Evolutionary conservation across 768 basidiomycete genomes (phyloP).

Genomic region (Trametes coccinea): DNA sequence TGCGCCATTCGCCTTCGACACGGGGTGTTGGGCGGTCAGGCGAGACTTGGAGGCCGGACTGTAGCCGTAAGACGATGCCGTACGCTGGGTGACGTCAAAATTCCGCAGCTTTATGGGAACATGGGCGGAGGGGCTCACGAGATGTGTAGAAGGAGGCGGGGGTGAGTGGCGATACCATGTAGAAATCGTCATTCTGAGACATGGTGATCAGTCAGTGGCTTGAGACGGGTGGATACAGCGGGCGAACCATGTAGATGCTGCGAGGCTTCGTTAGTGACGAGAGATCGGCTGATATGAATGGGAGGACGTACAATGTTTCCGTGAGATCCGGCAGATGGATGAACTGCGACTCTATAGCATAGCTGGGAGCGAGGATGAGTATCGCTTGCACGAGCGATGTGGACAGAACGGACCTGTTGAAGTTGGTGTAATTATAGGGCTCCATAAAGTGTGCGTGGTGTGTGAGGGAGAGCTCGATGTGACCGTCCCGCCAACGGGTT

Average conservation of each 20-base stretch:
- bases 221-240: background rate
- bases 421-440: slow-evolving; percentile 26
- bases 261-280: background rate
- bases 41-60: slow-evolving; percentile 34
- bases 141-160: slow-evolving; percentile 37
- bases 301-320: slow-evolving; percentile 32
- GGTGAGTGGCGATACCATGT: slow-evolving; percentile 32
- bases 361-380: slow-evolving; percentile 24
- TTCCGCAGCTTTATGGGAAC: background rate
- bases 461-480: slow-evolving; percentile 32
- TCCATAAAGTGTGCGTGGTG: slow-evolving; percentile 35
- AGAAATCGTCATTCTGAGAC: slow-evolving; percentile 44
- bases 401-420: slow-evolving; percentile 38
- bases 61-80: slow-evolving; percentile 41
- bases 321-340: slow-evolving; percentile 33
- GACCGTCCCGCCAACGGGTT: slow-evolving; percentile 27
- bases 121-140: slow-evolving; percentile 11
- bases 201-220: background rate
- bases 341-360: slow-evolving; percentile 39
- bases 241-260: slow-evolving; percentile 31
- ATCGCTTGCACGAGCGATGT: background rate
- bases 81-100: slow-evolving; percentile 25
- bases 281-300: background rate
- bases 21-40: slow-evolving; percentile 24
- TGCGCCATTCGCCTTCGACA: slow-evolving; percentile 40